These are phyloP conservation scores for Exophiala alcalophila DNA, from an alignment of 2,329 filamentous ascomycete species.

Conservation along the genomic window DNA sequence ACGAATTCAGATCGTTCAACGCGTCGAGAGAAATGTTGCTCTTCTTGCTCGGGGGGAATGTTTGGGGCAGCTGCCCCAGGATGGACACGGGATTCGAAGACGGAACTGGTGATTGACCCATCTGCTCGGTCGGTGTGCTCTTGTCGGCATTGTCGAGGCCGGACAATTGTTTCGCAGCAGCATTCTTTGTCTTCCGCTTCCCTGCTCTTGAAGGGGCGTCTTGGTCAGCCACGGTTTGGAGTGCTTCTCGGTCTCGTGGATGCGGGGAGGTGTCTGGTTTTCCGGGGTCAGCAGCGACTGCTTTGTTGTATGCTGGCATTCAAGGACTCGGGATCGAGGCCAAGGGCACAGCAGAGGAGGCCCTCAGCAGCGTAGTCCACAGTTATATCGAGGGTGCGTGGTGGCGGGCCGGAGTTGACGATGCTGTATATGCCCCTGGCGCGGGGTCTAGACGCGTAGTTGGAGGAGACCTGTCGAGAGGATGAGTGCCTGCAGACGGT, in stretches of 20 bases:
- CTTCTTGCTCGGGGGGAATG: slow-evolving; percentile 15
- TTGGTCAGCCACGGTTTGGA: slow-evolving; percentile 19
- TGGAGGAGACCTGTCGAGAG: slow-evolving; percentile 7
- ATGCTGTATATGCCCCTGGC: slow-evolving; percentile 3
- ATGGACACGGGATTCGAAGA: slow-evolving; percentile 18
- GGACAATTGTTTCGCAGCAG: slow-evolving; percentile 22
- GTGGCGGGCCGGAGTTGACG: background rate
- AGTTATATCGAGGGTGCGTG: background rate
- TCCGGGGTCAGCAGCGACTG: slow-evolving; percentile 14
- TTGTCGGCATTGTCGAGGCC: slow-evolving; percentile 24
- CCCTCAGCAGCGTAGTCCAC: slow-evolving; percentile 11
- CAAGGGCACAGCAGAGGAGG: slow-evolving; percentile 11
- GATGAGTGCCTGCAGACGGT: slow-evolving; percentile 4
- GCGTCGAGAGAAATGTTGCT: slow-evolving; percentile 11
- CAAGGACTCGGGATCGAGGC: slow-evolving; percentile 12
- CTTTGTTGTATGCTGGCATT: slow-evolving; percentile 26
- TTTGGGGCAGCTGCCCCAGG: slow-evolving; percentile 20
- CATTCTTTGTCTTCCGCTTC: slow-evolving; percentile 28
- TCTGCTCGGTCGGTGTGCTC: slow-evolving; percentile 13
- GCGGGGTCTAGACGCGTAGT: slow-evolving; percentile 14
- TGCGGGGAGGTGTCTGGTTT: slow-evolving; percentile 8
- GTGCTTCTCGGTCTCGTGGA: slow-evolving; percentile 3
- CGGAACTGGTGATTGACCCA: slow-evolving; percentile 18
- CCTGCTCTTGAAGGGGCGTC: slow-evolving; percentile 21
- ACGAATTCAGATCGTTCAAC: slow-evolving; percentile 22